These are phyloP conservation scores for Diversispora eburnea DNA, from an alignment of 192 early-diverging fungal species.

Conservation along the genomic window DNA sequence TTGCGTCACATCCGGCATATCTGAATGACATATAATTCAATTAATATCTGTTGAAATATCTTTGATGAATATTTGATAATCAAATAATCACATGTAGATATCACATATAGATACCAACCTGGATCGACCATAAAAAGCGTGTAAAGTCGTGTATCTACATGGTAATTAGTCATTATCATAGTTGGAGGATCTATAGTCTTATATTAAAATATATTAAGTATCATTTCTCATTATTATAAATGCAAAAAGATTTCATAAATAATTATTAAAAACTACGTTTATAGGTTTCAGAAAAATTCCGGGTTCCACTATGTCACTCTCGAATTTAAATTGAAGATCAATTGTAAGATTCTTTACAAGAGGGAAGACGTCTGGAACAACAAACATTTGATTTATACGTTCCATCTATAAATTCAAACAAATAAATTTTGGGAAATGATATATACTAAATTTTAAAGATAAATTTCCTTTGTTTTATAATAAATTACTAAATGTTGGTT, in stretches of 20 bases:
- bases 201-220: conserved; percentile 36
- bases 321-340: conserved; percentile 42
- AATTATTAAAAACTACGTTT: conserved; percentile 25
- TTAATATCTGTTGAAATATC: too few species aligned
- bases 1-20: conserved; percentile 58
- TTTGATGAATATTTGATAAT: too few species aligned
- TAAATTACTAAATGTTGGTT: conserved; percentile 42
- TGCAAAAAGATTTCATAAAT: background rate
- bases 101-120: conserved; percentile 34
- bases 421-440: background rate
- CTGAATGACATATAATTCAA: conserved; percentile 25
- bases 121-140: conserved; percentile 71
- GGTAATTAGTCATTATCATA: conserved; percentile 58
- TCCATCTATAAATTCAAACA: conserved; percentile 39
- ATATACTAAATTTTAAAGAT: background rate
- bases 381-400: conserved; percentile 72
- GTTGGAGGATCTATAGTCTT: conserved; percentile 52
- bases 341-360: conserved; percentile 42
- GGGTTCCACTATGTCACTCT: conserved; percentile 41
- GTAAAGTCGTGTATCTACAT: conserved; percentile 62
- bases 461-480: background rate
- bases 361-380: conserved; percentile 69
- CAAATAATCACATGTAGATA: too few species aligned
- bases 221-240: conserved; percentile 31
- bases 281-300: conserved; percentile 37